These are phyloP conservation scores for Petunia secreta DNA, from an alignment of 257 asterid genomes.

Conservation along the genomic window DNA sequence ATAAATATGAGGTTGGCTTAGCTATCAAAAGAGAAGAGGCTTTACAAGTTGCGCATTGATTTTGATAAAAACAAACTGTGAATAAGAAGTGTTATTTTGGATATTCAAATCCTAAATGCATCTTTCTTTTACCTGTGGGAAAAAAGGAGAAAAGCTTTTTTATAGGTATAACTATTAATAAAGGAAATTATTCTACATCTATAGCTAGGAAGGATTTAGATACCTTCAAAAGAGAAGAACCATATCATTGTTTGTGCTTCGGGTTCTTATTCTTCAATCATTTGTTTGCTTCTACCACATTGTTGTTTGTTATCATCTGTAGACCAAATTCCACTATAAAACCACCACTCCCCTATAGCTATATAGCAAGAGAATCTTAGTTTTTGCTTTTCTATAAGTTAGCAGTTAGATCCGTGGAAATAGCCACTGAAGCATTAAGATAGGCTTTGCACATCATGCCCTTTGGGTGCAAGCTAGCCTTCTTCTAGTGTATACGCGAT, in stretches of 20 bases:
- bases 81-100: slow-evolving; percentile 22
- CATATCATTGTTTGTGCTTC: slow-evolving; percentile 35
- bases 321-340: not conserved
- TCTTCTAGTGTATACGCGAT: too few species aligned
- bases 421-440: too few species aligned
- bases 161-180: slow-evolving; percentile 30
- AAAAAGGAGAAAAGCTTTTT: slow-evolving; percentile 46
- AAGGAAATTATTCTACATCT: slow-evolving; percentile 35
- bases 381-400: too few species aligned
- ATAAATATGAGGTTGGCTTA: slow-evolving; percentile 25
- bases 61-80: slow-evolving; percentile 12
- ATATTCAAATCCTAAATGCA: slow-evolving; percentile 48
- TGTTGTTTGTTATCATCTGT: slow-evolving; percentile 22
- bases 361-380: slow-evolving; percentile 26
- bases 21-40: slow-evolving; percentile 18
- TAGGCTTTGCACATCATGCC: too few species aligned
- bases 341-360: not conserved
- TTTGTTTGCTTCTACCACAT: slow-evolving; percentile 29
- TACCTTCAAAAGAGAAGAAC: slow-evolving; percentile 29
- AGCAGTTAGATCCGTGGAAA: too few species aligned
- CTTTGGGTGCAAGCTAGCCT: too few species aligned
- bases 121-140: slow-evolving; percentile 40
- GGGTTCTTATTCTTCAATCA: slow-evolving; percentile 55
- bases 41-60: slow-evolving; percentile 31
- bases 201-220: slow-evolving; percentile 24